Evolutionary conservation across 768 basidiomycete genomes (phyloP).

Genomic region (Lyophyllum shimeji): DNA sequence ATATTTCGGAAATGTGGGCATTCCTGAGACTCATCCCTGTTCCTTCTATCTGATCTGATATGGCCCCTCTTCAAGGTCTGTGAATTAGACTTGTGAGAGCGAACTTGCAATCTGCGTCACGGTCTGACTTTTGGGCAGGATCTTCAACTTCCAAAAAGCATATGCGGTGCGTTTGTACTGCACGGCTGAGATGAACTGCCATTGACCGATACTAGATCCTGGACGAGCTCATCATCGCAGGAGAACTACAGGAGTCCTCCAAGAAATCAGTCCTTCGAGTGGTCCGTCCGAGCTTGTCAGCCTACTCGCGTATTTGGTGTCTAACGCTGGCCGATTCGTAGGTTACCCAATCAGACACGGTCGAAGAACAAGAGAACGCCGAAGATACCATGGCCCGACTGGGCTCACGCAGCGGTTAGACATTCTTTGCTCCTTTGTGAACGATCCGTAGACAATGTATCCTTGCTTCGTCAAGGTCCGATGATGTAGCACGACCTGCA

Average conservation of each 20-base stretch:
- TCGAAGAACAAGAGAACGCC: slow-evolving; percentile 83
- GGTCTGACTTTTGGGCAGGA: slow-evolving; percentile 45
- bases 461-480: slow-evolving; percentile 37
- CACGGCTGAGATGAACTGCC: background rate
- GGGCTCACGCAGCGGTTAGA: slow-evolving; percentile 72
- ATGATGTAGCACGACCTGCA: slow-evolving; percentile 34
- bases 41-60: slow-evolving; percentile 5
- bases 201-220: slow-evolving; percentile 53
- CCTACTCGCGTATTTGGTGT: background rate
- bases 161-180: slow-evolving; percentile 64
- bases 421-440: slow-evolving; percentile 14
- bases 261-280: slow-evolving; percentile 81
- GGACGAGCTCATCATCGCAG: slow-evolving; percentile 95
- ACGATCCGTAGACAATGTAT: slow-evolving; percentile 18
- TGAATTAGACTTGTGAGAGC: slow-evolving; percentile 88
- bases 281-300: slow-evolving; percentile 25
- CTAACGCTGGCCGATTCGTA: slow-evolving; percentile 25
- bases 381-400: slow-evolving; percentile 81
- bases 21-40: background rate
- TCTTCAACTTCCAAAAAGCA: slow-evolving; percentile 99
- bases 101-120: background rate
- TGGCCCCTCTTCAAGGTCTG: slow-evolving; percentile 58
- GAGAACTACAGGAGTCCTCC: slow-evolving; percentile 96
- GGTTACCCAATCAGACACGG: slow-evolving; percentile 84
- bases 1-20: slow-evolving; percentile 87